These are phyloP conservation scores for Allium fistulosum DNA, from an alignment of 106 monocot species.

Conservation along the genomic window DNA sequence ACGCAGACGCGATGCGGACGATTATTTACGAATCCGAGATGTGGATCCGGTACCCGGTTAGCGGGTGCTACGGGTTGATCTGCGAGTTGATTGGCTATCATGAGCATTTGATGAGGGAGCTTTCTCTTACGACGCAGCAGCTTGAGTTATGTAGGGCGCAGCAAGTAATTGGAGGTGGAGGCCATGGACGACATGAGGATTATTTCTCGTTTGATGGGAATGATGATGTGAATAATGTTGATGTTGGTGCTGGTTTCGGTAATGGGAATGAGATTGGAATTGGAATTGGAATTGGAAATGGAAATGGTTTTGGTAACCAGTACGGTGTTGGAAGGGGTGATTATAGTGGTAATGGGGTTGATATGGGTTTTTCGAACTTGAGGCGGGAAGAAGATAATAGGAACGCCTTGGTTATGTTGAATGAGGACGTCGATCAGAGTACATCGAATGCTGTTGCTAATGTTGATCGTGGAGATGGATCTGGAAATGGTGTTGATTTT, in stretches of 20 bases:
- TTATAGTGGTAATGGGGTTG: neutral
- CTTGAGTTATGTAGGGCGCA: slow-evolving; percentile 13
- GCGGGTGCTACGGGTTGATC: slow-evolving; percentile 52
- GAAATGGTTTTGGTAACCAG: neutral
- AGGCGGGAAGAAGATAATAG: neutral
- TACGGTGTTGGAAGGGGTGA: neutral
- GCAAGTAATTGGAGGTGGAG: neutral
- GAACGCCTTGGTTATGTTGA: neutral
- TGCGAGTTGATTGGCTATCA: slow-evolving; percentile 16
- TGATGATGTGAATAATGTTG: neutral
- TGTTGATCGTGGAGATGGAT: neutral
- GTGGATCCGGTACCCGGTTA: slow-evolving; percentile 42
- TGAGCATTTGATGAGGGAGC: slow-evolving; percentile 13
- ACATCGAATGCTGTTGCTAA: neutral
- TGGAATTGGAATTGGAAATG: neutral
- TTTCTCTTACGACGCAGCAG: slow-evolving; percentile 11
- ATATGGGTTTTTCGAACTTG: neutral
- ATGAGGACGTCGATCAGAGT: slow-evolving; percentile 8
- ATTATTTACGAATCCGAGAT: slow-evolving; percentile 53
- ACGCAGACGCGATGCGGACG: slow-evolving; percentile 37
- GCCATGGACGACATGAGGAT: neutral
- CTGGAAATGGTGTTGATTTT: too few species aligned
- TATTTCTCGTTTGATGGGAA: slow-evolving; percentile 1
- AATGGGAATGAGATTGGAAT: too few species aligned
- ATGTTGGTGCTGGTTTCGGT: too few species aligned